Evolutionary conservation across 2,329 filamentous ascomycete species (phyloP).

Genomic region (Xylaria sp.): DNA sequence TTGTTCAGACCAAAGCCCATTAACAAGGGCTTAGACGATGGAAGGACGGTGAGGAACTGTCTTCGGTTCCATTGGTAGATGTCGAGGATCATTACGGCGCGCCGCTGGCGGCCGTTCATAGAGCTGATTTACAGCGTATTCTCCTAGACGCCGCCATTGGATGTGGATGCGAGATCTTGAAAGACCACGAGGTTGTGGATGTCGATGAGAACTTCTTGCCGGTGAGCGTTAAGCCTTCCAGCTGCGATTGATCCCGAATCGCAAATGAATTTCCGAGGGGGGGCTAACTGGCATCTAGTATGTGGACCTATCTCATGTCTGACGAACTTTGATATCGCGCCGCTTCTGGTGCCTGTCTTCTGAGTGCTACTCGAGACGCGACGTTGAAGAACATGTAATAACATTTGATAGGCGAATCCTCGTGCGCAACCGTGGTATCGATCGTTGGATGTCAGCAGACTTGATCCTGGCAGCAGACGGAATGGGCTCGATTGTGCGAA

Average conservation of each 20-base stretch:
- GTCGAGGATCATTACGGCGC: slow-evolving; percentile 41
- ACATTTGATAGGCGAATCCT: slow-evolving; percentile 41
- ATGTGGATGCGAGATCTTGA: slow-evolving; percentile 41
- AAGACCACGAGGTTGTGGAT: slow-evolving; percentile 42
- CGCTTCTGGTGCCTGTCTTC: neutral
- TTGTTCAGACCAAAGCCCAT: neutral
- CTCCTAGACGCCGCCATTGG: slow-evolving; percentile 39
- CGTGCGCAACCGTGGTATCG: slow-evolving; percentile 32
- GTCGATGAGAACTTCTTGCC: slow-evolving; percentile 41
- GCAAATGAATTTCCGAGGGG: neutral
- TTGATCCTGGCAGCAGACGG: slow-evolving; percentile 65
- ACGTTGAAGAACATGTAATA: slow-evolving; percentile 9
- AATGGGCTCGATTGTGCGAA: slow-evolving; percentile 61
- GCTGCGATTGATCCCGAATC: neutral
- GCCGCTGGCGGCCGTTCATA: slow-evolving; percentile 44
- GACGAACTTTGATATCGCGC: neutral
- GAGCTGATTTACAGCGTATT: slow-evolving; percentile 44
- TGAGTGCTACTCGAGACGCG: neutral
- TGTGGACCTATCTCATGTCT: slow-evolving; percentile 8
- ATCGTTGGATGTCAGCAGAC: slow-evolving; percentile 55
- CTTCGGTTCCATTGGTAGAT: slow-evolving; percentile 35
- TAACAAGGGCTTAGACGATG: slow-evolving; percentile 40
- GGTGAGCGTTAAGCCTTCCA: slow-evolving; percentile 21
- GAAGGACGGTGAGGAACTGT: slow-evolving; percentile 43
- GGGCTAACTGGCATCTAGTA: slow-evolving; percentile 29